These are phyloP conservation scores for Sequoia sempervirens DNA, from an alignment of 75 land plant genomes.

Conservation along the genomic window DNA sequence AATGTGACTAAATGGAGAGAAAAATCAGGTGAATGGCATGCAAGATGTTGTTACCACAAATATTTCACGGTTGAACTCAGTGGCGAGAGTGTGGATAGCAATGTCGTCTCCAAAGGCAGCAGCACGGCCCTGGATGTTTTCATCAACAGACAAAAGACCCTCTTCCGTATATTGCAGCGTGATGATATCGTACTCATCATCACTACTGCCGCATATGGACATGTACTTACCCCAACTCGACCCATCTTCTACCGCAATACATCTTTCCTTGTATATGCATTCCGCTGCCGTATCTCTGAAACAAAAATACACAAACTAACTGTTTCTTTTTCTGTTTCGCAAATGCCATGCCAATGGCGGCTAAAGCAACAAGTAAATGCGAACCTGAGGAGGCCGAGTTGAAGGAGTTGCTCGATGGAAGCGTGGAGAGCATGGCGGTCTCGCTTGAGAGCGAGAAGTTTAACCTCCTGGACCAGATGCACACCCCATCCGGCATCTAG, in stretches of 20 bases:
- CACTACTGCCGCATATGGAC: constrained; percentile 25
- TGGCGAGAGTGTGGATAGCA: constrained; percentile 35
- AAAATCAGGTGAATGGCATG: neutral
- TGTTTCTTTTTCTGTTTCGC: no score
- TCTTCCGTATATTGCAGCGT: constrained; percentile 39
- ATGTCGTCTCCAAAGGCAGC: constrained; percentile 46
- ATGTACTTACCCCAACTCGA: constrained; percentile 38
- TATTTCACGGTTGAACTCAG: constrained; percentile 17
- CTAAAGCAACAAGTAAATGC: no score
- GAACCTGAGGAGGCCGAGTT: constrained; percentile 12
- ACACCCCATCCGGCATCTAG: constrained; percentile 42
- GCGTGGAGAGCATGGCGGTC: constrained; percentile 28
- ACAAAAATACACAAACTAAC: neutral
- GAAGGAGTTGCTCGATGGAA: constrained; percentile 22
- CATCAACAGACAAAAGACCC: constrained; percentile 35
- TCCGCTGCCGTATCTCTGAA: constrained; percentile 37
- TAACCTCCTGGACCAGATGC: constrained; percentile 38
- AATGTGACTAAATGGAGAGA: no score
- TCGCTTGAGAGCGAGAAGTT: constrained; percentile 31
- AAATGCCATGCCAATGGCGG: no score
- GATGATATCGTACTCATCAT: constrained; percentile 38
- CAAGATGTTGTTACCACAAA: constrained; percentile 21
- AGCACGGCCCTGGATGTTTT: constrained; percentile 31
- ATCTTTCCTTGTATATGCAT: constrained; percentile 32
- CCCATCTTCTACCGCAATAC: constrained; percentile 21